These are phyloP conservation scores for Amaranthus palmeri DNA, from an alignment of 148 eudicot genomes.

Conservation along the genomic window DNA sequence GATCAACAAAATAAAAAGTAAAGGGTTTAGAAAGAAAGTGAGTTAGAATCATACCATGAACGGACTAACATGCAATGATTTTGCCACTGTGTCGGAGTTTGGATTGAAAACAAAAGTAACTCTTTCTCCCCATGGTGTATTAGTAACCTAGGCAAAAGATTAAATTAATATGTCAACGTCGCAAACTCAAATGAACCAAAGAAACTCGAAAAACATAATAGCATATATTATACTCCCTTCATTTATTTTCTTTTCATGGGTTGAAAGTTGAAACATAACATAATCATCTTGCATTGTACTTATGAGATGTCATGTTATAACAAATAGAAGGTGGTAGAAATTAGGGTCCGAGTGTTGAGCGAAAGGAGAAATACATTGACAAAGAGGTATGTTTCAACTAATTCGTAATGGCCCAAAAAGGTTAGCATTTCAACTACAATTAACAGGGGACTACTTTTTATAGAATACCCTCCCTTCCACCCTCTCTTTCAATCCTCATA, in stretches of 20 bases:
- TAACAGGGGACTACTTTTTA: too few species aligned
- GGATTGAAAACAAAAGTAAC: constrained; percentile 76
- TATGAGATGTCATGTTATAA: neutral
- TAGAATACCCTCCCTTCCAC: too few species aligned
- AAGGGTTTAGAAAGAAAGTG: constrained; percentile 1
- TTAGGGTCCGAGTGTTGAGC: too few species aligned
- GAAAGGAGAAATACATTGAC: too few species aligned
- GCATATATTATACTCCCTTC: neutral
- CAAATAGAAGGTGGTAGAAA: too few species aligned
- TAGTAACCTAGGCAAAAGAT: constrained; percentile 65
- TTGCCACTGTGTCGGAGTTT: constrained; percentile 61
- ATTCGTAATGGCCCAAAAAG: too few species aligned
- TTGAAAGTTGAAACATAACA: neutral
- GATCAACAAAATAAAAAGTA: neutral
- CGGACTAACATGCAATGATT: constrained; percentile 89
- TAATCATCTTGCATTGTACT: neutral
- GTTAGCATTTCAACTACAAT: too few species aligned
- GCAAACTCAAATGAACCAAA: neutral
- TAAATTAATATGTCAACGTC: neutral
- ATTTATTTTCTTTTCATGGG: neutral
- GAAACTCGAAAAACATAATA: neutral
- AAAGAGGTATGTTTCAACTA: too few species aligned
- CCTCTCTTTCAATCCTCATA: too few species aligned
- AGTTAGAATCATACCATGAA: constrained; percentile 69
- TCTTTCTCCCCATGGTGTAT: constrained; percentile 97